Evolutionary conservation across 1,139 yeast genomes (phyloP).

Genomic region (Wickerhamiella infanticola): DNA sequence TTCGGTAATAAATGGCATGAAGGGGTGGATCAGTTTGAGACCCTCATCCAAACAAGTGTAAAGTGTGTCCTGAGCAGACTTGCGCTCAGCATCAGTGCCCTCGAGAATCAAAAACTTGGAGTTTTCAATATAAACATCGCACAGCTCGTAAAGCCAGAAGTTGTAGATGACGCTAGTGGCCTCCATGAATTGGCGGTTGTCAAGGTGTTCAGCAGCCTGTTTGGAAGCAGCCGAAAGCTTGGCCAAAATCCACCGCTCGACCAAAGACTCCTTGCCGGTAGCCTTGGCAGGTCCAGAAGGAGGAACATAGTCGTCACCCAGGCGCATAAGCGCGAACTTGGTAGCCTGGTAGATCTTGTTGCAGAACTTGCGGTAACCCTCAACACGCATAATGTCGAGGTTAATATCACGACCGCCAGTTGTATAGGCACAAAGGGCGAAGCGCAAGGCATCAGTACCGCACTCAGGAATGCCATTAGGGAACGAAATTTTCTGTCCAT

Average conservation of each 20-base stretch:
- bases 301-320: conserved; percentile 78
- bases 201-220: conserved; percentile 49
- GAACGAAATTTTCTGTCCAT: conserved; percentile 78
- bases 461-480: conserved; percentile 98
- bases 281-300: conserved; percentile 40
- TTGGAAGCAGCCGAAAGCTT: conserved; percentile 60
- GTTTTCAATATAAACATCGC: conserved; percentile 97
- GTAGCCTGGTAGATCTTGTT: conserved; percentile 98
- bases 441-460: conserved; percentile 97
- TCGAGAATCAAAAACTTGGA: conserved; percentile 84
- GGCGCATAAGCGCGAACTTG: conserved; percentile 83
- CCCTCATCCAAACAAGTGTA: conserved; percentile 90
- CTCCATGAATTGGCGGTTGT: conserved; percentile 75
- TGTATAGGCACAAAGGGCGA: conserved; percentile 94
- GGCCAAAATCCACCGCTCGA: conserved; percentile 93
- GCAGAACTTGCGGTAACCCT: conserved; percentile 98
- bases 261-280: conserved; percentile 76
- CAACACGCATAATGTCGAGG: conserved; percentile 90
- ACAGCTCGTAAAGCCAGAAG: conserved; percentile 86
- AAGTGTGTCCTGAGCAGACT: conserved; percentile 84
- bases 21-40: conserved; percentile 84
- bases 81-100: conserved; percentile 70
- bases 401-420: conserved; percentile 98
- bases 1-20: conserved; percentile 94
- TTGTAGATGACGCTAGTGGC: conserved; percentile 78